Evolutionary conservation across 2,329 filamentous ascomycete species (phyloP), one percentile per base, ranked within the genome.

Genomic region (Phyllosticta capitalensis): DNA sequence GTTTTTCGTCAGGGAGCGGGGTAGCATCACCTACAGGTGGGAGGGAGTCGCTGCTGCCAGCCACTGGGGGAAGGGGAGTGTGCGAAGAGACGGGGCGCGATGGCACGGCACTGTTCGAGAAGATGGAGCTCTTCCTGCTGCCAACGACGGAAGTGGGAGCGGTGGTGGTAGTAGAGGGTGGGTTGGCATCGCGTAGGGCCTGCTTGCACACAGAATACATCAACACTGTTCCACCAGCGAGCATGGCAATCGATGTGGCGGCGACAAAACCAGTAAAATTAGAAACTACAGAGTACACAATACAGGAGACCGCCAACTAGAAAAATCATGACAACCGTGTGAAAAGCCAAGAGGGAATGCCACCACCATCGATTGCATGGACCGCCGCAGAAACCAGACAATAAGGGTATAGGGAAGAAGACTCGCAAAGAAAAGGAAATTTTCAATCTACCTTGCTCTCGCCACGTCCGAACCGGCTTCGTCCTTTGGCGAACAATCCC

Each of bases 401-500:
- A 55, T 38, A 21, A 56, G 62, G 63, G 59, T 52, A 61, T 54
- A 60, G 63, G 61, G 56, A 64, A 52, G 61, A 51, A 63, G 54
- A 58, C 24, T 26, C 24, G 60, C 53, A 56, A 58, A 69, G 72
- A 68, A 74, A 71, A 45, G 14, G 38, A 45, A 82, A 79, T 87
- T 77, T 85, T 82, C 79, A 77, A 85, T 90, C 90, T 88, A 92
- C 89, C 89, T 95, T 95, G 75, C 94, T 89, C 69, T 74, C 74
- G 64, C 82, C 83, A 70, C 81, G 79, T 72, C 79, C 78, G 68
- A 96, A 85, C 74, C 90, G 92, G 76, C 83, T 92, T 76, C 89
- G 92, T 65, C 92, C 90, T 76, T 95, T 95, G 65, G 88, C 90
- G 72, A 96, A 86, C 64, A 96, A 75, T 56, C 92, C 92, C 77